These are phyloP conservation scores for Aspergillus brunneoviolaceus DNA, from an alignment of 2,329 filamentous ascomycete genomes.

Conservation along the genomic window DNA sequence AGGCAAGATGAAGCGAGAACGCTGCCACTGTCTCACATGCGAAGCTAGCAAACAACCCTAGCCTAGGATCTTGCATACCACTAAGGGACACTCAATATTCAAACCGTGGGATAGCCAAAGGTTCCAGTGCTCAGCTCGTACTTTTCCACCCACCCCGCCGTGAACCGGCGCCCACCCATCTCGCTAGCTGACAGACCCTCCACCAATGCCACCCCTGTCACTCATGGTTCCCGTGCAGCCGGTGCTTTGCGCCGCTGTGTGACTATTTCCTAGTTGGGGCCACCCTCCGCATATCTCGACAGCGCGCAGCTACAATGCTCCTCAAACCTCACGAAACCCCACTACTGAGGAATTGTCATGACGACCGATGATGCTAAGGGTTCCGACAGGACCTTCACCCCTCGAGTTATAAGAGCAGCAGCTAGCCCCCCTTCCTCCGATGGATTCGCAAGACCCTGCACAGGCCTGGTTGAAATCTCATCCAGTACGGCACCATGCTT, in stretches of 20 bases:
- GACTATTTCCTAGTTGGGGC: background rate
- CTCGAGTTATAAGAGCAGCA: background rate
- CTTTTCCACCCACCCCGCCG: background rate
- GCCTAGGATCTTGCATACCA: background rate
- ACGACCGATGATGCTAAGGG: background rate
- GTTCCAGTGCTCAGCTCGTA: background rate
- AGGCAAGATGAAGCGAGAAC: background rate
- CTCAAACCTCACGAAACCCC: background rate
- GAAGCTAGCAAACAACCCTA: background rate
- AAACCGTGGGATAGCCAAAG: background rate
- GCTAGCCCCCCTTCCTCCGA: background rate
- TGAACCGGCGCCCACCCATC: background rate
- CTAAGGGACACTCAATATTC: background rate
- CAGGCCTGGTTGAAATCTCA: background rate
- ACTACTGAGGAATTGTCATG: background rate
- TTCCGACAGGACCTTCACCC: background rate
- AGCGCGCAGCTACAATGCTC: background rate
- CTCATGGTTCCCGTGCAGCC: background rate
- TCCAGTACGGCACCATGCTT: background rate
- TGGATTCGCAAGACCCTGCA: background rate
- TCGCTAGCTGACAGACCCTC: background rate
- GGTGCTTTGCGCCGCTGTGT: background rate
- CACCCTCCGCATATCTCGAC: background rate
- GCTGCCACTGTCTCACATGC: background rate
- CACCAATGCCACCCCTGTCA: constrained; percentile 1